phyloP scores from a whole-genome alignment of 805 yeast genomes.

The Gaillardinia entomophila region DNA sequence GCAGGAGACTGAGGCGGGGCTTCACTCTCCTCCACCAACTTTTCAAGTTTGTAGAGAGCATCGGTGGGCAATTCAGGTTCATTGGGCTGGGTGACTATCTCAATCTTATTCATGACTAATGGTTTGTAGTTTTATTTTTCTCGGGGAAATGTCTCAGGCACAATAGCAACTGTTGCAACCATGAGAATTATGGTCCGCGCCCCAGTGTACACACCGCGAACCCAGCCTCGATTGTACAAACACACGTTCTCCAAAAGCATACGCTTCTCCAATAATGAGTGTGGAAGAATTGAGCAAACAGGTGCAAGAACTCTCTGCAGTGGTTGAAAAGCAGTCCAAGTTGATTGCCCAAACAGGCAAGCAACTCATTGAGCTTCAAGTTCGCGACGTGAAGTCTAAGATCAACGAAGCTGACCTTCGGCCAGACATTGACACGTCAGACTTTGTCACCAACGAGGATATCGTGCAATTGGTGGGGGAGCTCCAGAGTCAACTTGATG shows the following conservation, averaged over 20 bases:
- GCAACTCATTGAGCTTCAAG: slow-evolving; percentile 66
- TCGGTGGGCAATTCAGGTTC: not conserved
- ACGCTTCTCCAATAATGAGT: no score
- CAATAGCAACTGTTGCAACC: no score
- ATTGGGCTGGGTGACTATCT: not conserved
- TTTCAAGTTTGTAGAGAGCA: not conserved
- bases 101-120: not conserved
- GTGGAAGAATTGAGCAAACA: slow-evolving; percentile 13
- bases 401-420: slow-evolving; percentile 11
- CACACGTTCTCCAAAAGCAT: not conserved
- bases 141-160: no score
- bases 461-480: slow-evolving; percentile 83
- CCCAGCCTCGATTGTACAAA: not conserved
- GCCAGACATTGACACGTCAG: slow-evolving; percentile 39
- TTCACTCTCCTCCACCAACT: no score
- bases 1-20: no score
- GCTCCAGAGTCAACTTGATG: slow-evolving; percentile 79
- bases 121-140: no score
- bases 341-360: slow-evolving; percentile 74
- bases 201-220: not conserved
- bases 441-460: slow-evolving; percentile 76
- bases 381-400: slow-evolving; percentile 41
- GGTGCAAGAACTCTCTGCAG: slow-evolving; percentile 45
- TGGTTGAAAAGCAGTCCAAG: slow-evolving; percentile 60
- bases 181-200: no score